Percentiles rank a stretch among this genome's conserved stretches.
phyloP scores from a whole-genome alignment of 169 alveolate species.

The Eimeria acervulina region DNA sequence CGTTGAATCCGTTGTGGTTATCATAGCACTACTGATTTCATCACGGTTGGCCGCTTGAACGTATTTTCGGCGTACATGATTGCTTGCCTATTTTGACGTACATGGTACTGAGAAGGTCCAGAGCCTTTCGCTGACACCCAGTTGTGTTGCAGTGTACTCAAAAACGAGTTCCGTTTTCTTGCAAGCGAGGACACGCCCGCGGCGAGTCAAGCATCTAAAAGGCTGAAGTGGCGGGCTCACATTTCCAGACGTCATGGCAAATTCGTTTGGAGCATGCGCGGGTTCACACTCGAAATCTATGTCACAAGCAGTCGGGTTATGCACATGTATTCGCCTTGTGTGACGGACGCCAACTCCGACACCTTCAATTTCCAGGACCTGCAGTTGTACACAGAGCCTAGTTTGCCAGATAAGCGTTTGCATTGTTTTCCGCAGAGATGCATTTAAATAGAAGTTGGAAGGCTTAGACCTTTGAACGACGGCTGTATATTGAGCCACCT shows the following conservation, averaged over 20 bases:
- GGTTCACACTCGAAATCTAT: conserved; percentile 96
- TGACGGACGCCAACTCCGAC: conserved; percentile 95
- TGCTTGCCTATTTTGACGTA: neutral
- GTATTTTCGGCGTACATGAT: neutral
- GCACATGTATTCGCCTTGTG: conserved; percentile 95
- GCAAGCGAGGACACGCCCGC: conserved; percentile 95
- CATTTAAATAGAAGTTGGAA: neutral
- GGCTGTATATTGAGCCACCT: neutral
- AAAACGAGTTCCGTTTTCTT: conserved; percentile 95
- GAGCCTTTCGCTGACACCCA: conserved; percentile 94
- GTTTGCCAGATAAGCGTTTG: too few species aligned
- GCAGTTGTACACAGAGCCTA: conserved; percentile 78
- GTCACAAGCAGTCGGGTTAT: conserved; percentile 95
- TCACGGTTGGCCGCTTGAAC: neutral
- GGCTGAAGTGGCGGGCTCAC: neutral
- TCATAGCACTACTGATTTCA: neutral
- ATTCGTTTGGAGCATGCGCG: conserved; percentile 64
- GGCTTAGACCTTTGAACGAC: neutral
- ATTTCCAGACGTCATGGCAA: neutral
- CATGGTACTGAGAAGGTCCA: conserved; percentile 94
- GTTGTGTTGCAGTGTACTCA: conserved; percentile 94
- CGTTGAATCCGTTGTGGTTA: neutral
- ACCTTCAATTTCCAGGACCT: conserved; percentile 94
- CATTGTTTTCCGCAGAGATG: neutral
- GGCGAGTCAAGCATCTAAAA: conserved; percentile 90